These are phyloP conservation scores for Leptomonas seymouri DNA, from an alignment of 208 protist genomes.

Conservation along the genomic window DNA sequence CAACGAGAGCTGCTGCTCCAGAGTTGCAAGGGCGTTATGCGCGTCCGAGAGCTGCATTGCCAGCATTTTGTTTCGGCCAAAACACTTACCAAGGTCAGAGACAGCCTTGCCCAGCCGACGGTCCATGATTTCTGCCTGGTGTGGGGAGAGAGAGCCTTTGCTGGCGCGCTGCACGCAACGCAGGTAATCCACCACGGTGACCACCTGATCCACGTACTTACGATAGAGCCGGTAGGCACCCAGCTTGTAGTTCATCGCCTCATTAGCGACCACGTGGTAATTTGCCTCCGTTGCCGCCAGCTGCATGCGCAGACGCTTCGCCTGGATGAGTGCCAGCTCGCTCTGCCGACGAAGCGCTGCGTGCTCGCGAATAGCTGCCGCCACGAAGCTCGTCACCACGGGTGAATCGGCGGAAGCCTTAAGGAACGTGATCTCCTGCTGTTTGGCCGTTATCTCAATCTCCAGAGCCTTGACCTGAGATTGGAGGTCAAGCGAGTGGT, in stretches of 20 bases:
- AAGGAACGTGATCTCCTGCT: conserved; percentile 80
- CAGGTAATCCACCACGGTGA: conserved; percentile 78
- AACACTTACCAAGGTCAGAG: conserved; percentile 44
- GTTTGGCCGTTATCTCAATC: conserved; percentile 63
- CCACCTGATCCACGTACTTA: conserved; percentile 76
- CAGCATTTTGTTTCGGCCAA: conserved; percentile 45
- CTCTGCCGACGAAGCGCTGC: conserved; percentile 72
- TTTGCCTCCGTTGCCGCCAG: conserved; percentile 87
- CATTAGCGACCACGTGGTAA: conserved; percentile 84
- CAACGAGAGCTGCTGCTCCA: conserved; percentile 71
- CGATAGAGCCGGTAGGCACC: conserved; percentile 86
- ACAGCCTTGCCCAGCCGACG: conserved; percentile 49
- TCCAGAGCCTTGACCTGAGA: conserved; percentile 59
- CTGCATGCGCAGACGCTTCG: conserved; percentile 70
- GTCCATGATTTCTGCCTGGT: conserved; percentile 76
- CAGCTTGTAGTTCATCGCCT: conserved; percentile 84
- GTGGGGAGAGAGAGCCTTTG: conserved; percentile 64
- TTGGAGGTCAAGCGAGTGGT: conserved; percentile 81
- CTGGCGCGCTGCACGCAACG: conserved; percentile 66
- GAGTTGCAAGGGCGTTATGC: conserved; percentile 42
- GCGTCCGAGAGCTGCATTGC: conserved; percentile 61
- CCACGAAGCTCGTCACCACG: conserved; percentile 82
- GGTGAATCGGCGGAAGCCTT: conserved; percentile 60
- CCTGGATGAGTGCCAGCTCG: conserved; percentile 79
- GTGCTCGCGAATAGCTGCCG: conserved; percentile 83